Conservation (phyloP, 805 yeast species). For the Candida nemodendra region DNA sequence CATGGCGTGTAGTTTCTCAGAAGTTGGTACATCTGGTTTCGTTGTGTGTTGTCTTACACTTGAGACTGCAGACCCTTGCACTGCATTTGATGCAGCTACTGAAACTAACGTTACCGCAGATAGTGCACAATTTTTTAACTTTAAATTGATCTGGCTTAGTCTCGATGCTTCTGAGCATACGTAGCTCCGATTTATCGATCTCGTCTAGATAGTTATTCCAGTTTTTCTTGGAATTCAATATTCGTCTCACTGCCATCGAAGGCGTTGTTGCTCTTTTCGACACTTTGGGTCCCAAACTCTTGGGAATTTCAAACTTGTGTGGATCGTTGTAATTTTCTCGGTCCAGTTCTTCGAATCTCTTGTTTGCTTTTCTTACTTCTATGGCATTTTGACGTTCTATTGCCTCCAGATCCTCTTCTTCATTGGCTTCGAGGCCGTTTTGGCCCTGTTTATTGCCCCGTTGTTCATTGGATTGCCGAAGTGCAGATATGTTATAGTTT, state of each 20-base stretch:
- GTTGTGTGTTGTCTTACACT: conserved; percentile 39
- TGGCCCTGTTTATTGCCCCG: no score
- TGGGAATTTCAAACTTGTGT: conserved; percentile 39
- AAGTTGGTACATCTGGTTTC: conserved; percentile 43
- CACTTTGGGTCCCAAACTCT: conserved; percentile 18
- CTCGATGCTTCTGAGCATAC: conserved; percentile 31
- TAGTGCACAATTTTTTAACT: conserved; percentile 42
- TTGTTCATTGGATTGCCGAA: conserved; percentile 29
- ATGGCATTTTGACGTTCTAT: conserved; percentile 23
- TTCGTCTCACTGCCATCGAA: conserved; percentile 37
- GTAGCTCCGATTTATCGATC: conserved; percentile 36
- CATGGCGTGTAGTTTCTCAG: conserved; percentile 10
- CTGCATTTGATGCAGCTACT: conserved; percentile 41
- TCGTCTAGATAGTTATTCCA: conserved; percentile 43
- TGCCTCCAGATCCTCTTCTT: conserved; percentile 30
- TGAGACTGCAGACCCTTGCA: conserved; percentile 41
- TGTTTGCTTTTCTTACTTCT: conserved; percentile 37
- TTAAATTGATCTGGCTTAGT: conserved; percentile 33
- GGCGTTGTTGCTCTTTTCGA: conserved; percentile 22
- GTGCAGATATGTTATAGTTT: conserved; percentile 33
- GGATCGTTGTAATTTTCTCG: conserved; percentile 43
- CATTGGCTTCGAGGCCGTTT: conserved; percentile 25
- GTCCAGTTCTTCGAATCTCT: conserved; percentile 41
- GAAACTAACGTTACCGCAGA: conserved; percentile 44
- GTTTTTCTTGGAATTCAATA: conserved; percentile 40